Conservation (phyloP, 1,139 yeast species). For the Pichia norvegensis region DNA sequence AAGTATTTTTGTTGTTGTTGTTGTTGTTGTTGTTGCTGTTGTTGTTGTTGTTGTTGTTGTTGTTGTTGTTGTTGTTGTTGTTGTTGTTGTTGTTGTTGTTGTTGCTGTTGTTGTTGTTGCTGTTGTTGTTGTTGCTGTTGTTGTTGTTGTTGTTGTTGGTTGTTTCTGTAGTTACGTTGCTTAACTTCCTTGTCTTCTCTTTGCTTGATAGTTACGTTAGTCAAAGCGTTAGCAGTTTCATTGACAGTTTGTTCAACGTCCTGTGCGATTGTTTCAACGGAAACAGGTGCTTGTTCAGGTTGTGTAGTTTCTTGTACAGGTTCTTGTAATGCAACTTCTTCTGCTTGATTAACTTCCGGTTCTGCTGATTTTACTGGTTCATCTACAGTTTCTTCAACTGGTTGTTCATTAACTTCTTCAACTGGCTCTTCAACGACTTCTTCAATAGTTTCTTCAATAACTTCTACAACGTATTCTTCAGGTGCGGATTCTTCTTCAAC, state of each 20-base stretch:
- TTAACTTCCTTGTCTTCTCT: constrained; percentile 7
- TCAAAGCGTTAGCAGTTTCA: background rate
- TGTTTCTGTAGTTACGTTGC: constrained; percentile 7
- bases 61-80: constrained; percentile 18
- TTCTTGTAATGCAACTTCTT: constrained; percentile 6
- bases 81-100: constrained; percentile 16
- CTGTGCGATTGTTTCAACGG: background rate
- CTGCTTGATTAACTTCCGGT: constrained; percentile 29
- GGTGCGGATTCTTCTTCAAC: constrained; percentile 15
- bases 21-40: constrained; percentile 13
- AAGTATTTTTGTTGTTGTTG: constrained; percentile 14
- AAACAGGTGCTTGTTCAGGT: constrained; percentile 7
- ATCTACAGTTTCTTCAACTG: constrained; percentile 12
- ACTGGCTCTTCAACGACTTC: constrained; percentile 12
- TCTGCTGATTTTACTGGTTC: constrained; percentile 33
- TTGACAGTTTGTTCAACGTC: background rate
- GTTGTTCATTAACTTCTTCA: constrained; percentile 14
- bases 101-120: constrained; percentile 14
- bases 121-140: constrained; percentile 12
- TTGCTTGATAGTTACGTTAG: background rate
- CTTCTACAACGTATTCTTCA: constrained; percentile 12
- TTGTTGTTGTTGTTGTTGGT: constrained; percentile 9
- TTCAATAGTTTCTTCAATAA: constrained; percentile 7
- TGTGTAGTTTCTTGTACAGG: constrained; percentile 40
- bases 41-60: constrained; percentile 8